Evolutionary conservation across 2,329 filamentous ascomycete genomes (phyloP).

Genomic region (Albophoma yamanashiensis): DNA sequence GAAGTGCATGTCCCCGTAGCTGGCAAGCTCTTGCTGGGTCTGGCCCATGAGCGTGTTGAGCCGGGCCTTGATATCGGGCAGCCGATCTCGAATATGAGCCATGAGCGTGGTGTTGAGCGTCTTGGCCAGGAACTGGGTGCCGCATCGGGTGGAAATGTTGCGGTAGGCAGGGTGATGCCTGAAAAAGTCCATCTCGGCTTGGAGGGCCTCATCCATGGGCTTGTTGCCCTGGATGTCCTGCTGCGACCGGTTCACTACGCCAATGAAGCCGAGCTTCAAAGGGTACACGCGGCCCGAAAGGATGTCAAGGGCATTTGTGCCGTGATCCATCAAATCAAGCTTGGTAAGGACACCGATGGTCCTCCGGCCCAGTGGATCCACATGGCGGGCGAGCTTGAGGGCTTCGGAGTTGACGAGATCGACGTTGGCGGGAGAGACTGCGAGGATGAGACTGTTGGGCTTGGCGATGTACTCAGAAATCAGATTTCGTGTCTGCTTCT

Average conservation of each 20-base stretch:
- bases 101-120: slow-evolving; percentile 92
- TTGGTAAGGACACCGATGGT: slow-evolving; percentile 97
- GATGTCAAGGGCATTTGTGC: slow-evolving; percentile 95
- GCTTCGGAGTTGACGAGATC: slow-evolving; percentile 98
- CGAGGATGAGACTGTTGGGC: slow-evolving; percentile 94
- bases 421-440: slow-evolving; percentile 94
- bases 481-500: slow-evolving; percentile 93
- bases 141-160: slow-evolving; percentile 88
- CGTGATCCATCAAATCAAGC: slow-evolving; percentile 96
- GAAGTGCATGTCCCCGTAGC: slow-evolving; percentile 96
- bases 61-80: slow-evolving; percentile 96
- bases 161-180: slow-evolving; percentile 93
- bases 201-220: slow-evolving; percentile 82
- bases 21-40: slow-evolving; percentile 94
- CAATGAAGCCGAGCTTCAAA: slow-evolving; percentile 93
- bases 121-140: slow-evolving; percentile 89
- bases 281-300: slow-evolving; percentile 96
- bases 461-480: slow-evolving; percentile 98
- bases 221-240: slow-evolving; percentile 97
- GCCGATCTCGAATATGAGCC: slow-evolving; percentile 86
- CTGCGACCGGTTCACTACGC: slow-evolving; percentile 94
- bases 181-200: slow-evolving; percentile 90
- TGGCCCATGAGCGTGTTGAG: slow-evolving; percentile 99
- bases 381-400: slow-evolving; percentile 90
- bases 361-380: slow-evolving; percentile 85